Conservation (phyloP, 2,329 filamentous ascomycete species). For the Ophiostoma tasmaniense region DNA sequence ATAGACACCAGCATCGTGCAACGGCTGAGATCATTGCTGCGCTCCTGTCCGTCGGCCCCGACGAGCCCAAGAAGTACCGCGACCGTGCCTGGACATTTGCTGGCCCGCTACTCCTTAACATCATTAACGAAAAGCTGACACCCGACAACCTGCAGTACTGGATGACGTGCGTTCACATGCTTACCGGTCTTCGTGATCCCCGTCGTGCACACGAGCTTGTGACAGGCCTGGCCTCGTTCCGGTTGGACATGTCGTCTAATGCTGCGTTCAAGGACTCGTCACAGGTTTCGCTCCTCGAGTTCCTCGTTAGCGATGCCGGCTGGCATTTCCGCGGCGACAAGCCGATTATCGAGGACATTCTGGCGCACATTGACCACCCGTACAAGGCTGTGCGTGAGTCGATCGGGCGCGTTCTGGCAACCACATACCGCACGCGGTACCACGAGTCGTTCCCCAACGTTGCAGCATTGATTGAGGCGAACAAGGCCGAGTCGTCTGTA, state of each 20-base stretch:
- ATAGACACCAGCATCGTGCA: slow-evolving; percentile 95
- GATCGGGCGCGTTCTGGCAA: slow-evolving; percentile 80
- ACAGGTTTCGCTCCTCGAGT: slow-evolving; percentile 85
- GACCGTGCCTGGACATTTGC: slow-evolving; percentile 79
- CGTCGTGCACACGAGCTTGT: slow-evolving; percentile 79
- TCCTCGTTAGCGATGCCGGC: slow-evolving; percentile 75
- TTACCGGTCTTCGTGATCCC: slow-evolving; percentile 82
- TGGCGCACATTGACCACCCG: slow-evolving; percentile 87
- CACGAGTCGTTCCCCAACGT: slow-evolving; percentile 89
- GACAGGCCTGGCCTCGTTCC: slow-evolving; percentile 73
- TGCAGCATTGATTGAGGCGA: slow-evolving; percentile 61
- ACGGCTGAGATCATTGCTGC: slow-evolving; percentile 90
- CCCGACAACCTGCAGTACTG: slow-evolving; percentile 93
- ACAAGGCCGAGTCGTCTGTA: slow-evolving; percentile 71
- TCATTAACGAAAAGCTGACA: slow-evolving; percentile 86
- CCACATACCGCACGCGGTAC: slow-evolving; percentile 84
- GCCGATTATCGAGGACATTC: slow-evolving; percentile 81
- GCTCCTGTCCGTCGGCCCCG: slow-evolving; percentile 69
- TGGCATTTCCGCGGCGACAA: slow-evolving; percentile 94
- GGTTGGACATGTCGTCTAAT: slow-evolving; percentile 88
- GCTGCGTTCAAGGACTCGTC: slow-evolving; percentile 98
- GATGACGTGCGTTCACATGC: slow-evolving; percentile 85
- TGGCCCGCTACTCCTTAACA: slow-evolving; percentile 74
- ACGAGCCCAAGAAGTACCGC: slow-evolving; percentile 65
- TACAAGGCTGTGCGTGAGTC: slow-evolving; percentile 96